A percentile compares a stretch with the other conserved stretches of the same genome.
Evolutionary conservation across 2,329 filamentous ascomycete genomes (phyloP).

Genomic region (Beauveria bassiana): DNA sequence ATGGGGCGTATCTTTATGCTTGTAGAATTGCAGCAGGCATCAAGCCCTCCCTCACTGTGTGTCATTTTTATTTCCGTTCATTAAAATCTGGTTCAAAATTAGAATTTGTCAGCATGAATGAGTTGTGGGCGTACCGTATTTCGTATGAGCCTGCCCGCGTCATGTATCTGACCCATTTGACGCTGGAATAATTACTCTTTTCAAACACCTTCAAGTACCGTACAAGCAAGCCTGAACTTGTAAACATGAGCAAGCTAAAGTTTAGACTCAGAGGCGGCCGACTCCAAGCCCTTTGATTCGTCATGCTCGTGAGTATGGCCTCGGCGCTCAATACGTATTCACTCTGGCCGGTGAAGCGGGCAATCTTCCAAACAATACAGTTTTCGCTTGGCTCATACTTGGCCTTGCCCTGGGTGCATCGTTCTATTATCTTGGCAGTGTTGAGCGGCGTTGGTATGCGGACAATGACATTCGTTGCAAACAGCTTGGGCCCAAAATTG

Average conservation of each 20-base stretch:
- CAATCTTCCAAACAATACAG: conserved; percentile 98
- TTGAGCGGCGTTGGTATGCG: conserved; percentile 94
- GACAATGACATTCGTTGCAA: conserved; percentile 92
- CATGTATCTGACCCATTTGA: conserved; percentile 99
- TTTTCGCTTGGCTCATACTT: conserved; percentile 99
- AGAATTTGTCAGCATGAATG: conserved; percentile 10
- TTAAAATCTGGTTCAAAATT: conserved; percentile 24
- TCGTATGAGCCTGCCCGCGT: conserved; percentile 96
- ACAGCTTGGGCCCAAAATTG: conserved; percentile 93
- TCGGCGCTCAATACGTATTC: conserved; percentile 94
- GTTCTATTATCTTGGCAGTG: conserved; percentile 86
- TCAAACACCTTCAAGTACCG: conserved; percentile 98
- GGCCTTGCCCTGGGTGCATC: conserved; percentile 90
- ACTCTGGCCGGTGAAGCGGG: conserved; percentile 94
- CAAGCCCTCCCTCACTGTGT: too few relatives aligned
- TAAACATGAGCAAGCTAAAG: conserved; percentile 97
- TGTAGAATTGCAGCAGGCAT: background rate
- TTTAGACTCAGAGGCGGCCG: conserved; percentile 84
- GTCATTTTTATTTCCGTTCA: background rate
- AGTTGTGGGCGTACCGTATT: conserved; percentile 56
- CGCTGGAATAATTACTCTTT: conserved; percentile 97
- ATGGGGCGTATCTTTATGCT: background rate
- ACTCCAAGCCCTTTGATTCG: conserved; percentile 95
- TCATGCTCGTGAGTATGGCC: conserved; percentile 91
- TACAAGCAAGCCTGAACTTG: conserved; percentile 84